Percentiles rank a stretch among this genome's conserved stretches.
These are phyloP conservation scores for Neobulgaria alba DNA, from an alignment of 2,329 filamentous ascomycete genomes.

Conservation along the genomic window DNA sequence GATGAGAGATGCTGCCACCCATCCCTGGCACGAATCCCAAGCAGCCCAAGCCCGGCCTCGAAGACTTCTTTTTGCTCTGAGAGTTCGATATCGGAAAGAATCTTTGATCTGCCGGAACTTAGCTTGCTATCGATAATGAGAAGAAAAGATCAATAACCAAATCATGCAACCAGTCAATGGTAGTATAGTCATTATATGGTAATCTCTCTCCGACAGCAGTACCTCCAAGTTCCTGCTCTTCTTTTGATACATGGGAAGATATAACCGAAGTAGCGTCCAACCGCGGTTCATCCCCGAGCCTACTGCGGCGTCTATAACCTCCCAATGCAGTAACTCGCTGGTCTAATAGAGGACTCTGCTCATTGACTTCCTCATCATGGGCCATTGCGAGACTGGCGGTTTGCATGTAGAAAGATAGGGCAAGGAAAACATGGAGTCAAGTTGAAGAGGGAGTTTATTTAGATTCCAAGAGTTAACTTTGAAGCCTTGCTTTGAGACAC, in stretches of 20 bases:
- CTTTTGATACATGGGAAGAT: constrained; percentile 34
- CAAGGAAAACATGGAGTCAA: too few relatives aligned
- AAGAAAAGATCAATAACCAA: constrained; percentile 31
- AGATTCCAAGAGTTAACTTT: too few relatives aligned
- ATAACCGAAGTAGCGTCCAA: constrained; percentile 16
- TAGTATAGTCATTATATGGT: constrained; percentile 53
- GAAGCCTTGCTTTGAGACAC: too few relatives aligned
- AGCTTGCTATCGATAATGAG: not conserved
- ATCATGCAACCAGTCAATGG: constrained; percentile 55
- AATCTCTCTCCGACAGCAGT: constrained; percentile 45
- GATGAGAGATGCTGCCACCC: constrained; percentile 46
- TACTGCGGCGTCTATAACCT: constrained; percentile 4
- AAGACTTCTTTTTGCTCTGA: constrained; percentile 36
- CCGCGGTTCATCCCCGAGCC: not conserved
- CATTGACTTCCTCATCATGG: constrained; percentile 18
- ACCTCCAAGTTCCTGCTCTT: constrained; percentile 37
- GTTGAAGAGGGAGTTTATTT: too few relatives aligned
- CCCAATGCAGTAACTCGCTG: constrained; percentile 6
- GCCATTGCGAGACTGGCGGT: constrained; percentile 9
- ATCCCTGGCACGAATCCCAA: constrained; percentile 45
- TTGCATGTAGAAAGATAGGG: not conserved
- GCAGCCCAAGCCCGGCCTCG: constrained; percentile 32
- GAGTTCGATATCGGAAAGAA: constrained; percentile 41
- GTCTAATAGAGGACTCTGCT: constrained; percentile 17
- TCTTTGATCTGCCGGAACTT: constrained; percentile 40